Percentiles rank a stretch among this genome's conserved stretches.
These are phyloP conservation scores for Forsythia viridissima DNA, from an alignment of 257 asterid species.

Conservation along the genomic window DNA sequence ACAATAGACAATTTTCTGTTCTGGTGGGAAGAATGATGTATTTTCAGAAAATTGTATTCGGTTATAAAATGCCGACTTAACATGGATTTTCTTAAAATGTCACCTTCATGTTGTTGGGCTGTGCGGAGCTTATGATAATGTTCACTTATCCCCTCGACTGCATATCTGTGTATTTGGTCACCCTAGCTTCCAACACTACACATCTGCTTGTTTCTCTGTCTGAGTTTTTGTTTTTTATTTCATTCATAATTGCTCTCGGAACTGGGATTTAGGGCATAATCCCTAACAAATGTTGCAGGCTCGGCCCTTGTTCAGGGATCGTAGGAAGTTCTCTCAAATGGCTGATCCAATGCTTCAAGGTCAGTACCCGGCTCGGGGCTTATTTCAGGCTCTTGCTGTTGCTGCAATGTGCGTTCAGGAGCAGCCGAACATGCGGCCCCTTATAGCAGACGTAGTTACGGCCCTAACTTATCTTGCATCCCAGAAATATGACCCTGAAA, in stretches of 20 bases:
- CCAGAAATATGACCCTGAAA: constrained; percentile 50
- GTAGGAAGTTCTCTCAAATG: constrained; percentile 58
- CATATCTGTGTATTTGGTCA: neutral
- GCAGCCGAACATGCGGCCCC: constrained; percentile 64
- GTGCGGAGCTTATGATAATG: neutral
- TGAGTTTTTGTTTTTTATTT: neutral
- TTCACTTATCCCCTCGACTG: neutral
- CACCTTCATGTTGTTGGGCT: neutral
- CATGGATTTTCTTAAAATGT: neutral
- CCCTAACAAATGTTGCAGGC: constrained; percentile 36
- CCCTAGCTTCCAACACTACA: neutral
- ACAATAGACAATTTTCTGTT: too few species aligned
- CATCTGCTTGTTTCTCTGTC: neutral
- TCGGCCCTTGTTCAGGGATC: constrained; percentile 56
- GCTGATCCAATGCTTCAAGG: constrained; percentile 57
- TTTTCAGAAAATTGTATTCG: too few species aligned
- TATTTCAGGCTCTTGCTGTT: constrained; percentile 59
- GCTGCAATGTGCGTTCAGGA: constrained; percentile 70
- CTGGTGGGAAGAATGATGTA: too few species aligned
- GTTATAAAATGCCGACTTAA: neutral
- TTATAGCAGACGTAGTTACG: constrained; percentile 69
- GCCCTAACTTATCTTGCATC: constrained; percentile 66
- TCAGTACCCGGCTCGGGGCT: constrained; percentile 49
- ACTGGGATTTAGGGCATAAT: neutral
- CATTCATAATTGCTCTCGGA: neutral